A percentile compares a stretch with the other conserved stretches of the same genome.
Evolutionary conservation across 2,329 filamentous ascomycete genomes (phyloP).

Genomic region (Fusarium globosum): DNA sequence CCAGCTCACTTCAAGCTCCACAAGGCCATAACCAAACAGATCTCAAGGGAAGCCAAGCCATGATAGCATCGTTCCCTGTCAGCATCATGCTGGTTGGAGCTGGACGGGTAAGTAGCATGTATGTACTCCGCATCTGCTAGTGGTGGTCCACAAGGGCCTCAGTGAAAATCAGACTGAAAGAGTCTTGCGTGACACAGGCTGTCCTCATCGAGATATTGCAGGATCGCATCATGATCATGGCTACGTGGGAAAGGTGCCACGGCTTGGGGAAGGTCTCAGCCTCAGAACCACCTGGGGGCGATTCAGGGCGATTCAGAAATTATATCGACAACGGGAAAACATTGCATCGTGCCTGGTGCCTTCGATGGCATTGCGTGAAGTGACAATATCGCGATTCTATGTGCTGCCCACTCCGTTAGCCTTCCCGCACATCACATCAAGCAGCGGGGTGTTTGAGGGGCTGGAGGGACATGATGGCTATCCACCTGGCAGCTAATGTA

Average conservation of each 20-base stretch:
- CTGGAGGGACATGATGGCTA: constrained; percentile 37
- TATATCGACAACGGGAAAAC: neutral
- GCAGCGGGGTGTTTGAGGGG: constrained; percentile 41
- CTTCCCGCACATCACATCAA: constrained; percentile 47
- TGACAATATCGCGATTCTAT: constrained; percentile 34
- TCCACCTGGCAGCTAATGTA: constrained; percentile 46
- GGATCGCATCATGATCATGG: constrained; percentile 41
- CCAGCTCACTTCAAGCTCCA: constrained; percentile 43
- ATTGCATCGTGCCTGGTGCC: neutral
- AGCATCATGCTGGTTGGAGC: constrained; percentile 34
- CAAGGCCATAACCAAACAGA: constrained; percentile 42
- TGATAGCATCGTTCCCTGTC: constrained; percentile 42
- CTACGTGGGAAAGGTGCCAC: constrained; percentile 24
- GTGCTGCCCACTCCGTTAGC: constrained; percentile 45
- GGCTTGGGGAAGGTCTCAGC: constrained; percentile 14
- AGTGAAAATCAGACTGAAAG: constrained; percentile 27
- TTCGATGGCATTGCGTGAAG: constrained; percentile 28
- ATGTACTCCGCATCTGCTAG: constrained; percentile 44
- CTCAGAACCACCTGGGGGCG: neutral
- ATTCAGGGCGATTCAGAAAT: neutral
- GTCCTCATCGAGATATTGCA: constrained; percentile 43
- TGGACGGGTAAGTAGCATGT: constrained; percentile 39
- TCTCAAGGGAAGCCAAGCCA: constrained; percentile 39
- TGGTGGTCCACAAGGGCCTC: constrained; percentile 39
- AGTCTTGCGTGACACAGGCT: constrained; percentile 35